Evolutionary conservation across 1,139 yeast genomes (phyloP).

Genomic region (Torulaspora globosa): DNA sequence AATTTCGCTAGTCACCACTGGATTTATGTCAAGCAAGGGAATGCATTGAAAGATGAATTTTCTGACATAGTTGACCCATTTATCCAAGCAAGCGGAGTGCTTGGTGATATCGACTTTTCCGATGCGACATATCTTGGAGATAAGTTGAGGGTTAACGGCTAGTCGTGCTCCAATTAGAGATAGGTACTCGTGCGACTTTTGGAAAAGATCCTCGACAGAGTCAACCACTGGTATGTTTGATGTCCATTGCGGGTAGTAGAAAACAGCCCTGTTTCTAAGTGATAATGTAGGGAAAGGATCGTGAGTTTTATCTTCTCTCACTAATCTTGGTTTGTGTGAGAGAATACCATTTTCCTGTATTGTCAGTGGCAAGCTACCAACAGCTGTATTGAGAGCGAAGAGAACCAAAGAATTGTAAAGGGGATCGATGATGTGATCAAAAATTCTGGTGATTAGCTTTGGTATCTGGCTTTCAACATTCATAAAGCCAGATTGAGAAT

Average conservation of each 20-base stretch:
- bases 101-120: conserved; percentile 42
- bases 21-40: conserved; percentile 56
- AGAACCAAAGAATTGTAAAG: conserved; percentile 36
- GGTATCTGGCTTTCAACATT: conserved; percentile 52
- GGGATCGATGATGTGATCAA: conserved; percentile 50
- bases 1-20: conserved; percentile 59
- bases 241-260: conserved; percentile 55
- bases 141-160: conserved; percentile 44
- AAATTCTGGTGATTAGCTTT: conserved; percentile 47
- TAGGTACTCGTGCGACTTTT: conserved; percentile 47
- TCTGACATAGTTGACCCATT: conserved; percentile 64
- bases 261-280: conserved; percentile 35
- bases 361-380: conserved; percentile 11
- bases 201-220: conserved; percentile 45
- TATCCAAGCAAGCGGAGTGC: conserved; percentile 27
- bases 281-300: conserved; percentile 40
- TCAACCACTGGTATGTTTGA: conserved; percentile 41
- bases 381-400: background rate
- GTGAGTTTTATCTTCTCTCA: conserved; percentile 33
- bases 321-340: conserved; percentile 28
- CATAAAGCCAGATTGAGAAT: conserved; percentile 61
- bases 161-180: conserved; percentile 56
- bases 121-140: conserved; percentile 61
- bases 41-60: conserved; percentile 66
- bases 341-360: conserved; percentile 27